phyloP scores from a whole-genome alignment of 108 stramenopile species.

The Nitzschia sp. region DNA sequence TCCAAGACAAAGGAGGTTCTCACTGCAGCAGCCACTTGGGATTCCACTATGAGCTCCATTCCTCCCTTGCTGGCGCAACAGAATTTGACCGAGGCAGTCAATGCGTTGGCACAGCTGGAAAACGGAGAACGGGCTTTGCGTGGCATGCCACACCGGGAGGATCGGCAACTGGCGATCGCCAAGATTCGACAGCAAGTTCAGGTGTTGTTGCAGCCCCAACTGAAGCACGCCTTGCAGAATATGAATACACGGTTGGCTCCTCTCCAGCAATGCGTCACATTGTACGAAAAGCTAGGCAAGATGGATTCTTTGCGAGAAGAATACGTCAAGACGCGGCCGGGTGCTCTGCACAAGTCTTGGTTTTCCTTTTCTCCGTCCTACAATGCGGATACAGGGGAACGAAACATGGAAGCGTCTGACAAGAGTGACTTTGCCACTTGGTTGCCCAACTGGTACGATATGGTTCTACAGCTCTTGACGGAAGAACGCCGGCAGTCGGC shows the following conservation, averaged over 20 bases:
- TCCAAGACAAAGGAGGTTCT: conserved; percentile 63
- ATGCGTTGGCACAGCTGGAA: conserved; percentile 61
- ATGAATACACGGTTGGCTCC: conserved; percentile 74
- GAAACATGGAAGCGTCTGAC: conserved; percentile 4
- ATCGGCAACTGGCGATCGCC: conserved; percentile 49
- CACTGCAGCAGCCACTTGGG: conserved; percentile 77
- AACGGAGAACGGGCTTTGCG: conserved; percentile 64
- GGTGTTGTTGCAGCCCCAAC: conserved; percentile 66
- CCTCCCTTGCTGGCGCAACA: conserved; percentile 53
- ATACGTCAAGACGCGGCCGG: conserved; percentile 75
- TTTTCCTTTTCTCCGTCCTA: conserved; percentile 47
- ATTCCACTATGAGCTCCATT: conserved; percentile 62
- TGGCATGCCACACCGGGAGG: conserved; percentile 71
- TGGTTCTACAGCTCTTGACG: conserved; percentile 53
- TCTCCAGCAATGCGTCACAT: conserved; percentile 72
- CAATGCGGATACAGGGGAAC: background rate
- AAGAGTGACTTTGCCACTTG: conserved; percentile 52
- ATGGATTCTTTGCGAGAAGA: conserved; percentile 76
- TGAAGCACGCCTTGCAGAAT: conserved; percentile 71
- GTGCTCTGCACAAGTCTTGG: conserved; percentile 67
- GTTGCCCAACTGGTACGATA: conserved; percentile 77
- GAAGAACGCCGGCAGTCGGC: conserved; percentile 72
- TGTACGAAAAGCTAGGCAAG: conserved; percentile 68
- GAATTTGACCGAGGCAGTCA: conserved; percentile 64
- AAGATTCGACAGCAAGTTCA: conserved; percentile 67